Base-by-base conservation (phyloP, 768 basidiomycete species). In the Collybia mongolica region DNA sequence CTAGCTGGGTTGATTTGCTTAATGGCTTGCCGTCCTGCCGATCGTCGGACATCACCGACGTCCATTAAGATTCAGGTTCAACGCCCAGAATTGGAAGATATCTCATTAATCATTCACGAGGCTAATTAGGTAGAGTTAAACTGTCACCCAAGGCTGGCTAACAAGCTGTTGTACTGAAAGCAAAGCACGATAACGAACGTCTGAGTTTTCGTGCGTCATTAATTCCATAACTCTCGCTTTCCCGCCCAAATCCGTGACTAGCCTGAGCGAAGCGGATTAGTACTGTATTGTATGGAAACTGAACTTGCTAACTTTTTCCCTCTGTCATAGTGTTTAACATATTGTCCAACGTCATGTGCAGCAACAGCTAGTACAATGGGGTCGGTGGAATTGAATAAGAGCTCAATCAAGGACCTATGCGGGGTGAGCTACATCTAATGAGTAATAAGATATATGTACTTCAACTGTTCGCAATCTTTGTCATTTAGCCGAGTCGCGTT, bases 101-200 rank as follows among this genome's bases (percentile, higher is more conserved):
- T n/a, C n/a, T n/a, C n/a, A n/a, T n/a, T n/a, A n/a, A n/a, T 3
- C 24, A 32, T 24, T 5, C 8, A 41, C 6, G 26, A 39, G 9
- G 9, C 4, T 19, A 39, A 44, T 24, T 7, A 8, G 28, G 26
- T 12, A 14, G 23, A 38, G 20, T 44, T 52, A 85, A 35, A 73
- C 79, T 18, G 77, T 70, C 39, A 81, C 66, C 91, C 91, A 94
- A 7, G 91, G 86, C 59, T 95, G 92, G 65, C 92, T 93, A 61
- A 97, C 89, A 26, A 97, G 83, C 48, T 87, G 82, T 64, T 98
- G 94, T 7, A 95, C 94, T 5, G 91, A 87, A 32, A 98, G 73
- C 32, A 98, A 73, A 2, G 94, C 93, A 50, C 88, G 86, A 75
- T 98, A 99, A 57, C 93, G 83, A 48, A 98, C 93, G 60, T 98